Conservation (phyloP, 805 yeast genomes). For the Metschnikowia arizonensis region DNA sequence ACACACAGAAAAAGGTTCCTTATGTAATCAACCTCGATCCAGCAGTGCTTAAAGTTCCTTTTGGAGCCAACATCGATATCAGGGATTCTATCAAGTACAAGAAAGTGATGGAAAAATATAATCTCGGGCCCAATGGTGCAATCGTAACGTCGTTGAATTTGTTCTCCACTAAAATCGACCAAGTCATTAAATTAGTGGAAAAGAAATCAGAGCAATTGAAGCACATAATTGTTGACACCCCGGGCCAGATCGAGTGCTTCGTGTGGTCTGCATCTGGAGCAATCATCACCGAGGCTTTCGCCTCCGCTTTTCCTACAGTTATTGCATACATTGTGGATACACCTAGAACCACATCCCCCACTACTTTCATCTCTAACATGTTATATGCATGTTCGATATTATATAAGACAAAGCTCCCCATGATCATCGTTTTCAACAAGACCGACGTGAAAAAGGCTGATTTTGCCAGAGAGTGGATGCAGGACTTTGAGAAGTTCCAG, state of each 20-base stretch:
- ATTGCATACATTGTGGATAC: slow-evolving; percentile 96
- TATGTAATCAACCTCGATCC: slow-evolving; percentile 95
- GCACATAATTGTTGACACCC: slow-evolving; percentile 89
- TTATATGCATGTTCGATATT: slow-evolving; percentile 95
- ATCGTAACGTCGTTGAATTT: slow-evolving; percentile 91
- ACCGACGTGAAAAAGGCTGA: slow-evolving; percentile 82
- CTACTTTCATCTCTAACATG: slow-evolving; percentile 98
- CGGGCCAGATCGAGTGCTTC: slow-evolving; percentile 98
- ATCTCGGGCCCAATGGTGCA: slow-evolving; percentile 97
- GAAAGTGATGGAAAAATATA: slow-evolving; percentile 94
- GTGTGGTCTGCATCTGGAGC: slow-evolving; percentile 98
- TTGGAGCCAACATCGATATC: slow-evolving; percentile 90
- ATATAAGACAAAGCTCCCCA: slow-evolving; percentile 93
- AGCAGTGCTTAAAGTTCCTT: slow-evolving; percentile 92
- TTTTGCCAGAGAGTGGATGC: slow-evolving; percentile 96
- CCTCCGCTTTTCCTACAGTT: slow-evolving; percentile 92
- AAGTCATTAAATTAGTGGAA: slow-evolving; percentile 81
- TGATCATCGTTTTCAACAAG: slow-evolving; percentile 94
- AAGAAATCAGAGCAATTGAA: slow-evolving; percentile 56
- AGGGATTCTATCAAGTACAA: slow-evolving; percentile 93
- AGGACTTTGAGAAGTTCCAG: slow-evolving; percentile 91
- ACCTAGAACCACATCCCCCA: slow-evolving; percentile 89
- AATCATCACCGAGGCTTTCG: slow-evolving; percentile 93
- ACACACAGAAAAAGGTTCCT: slow-evolving; percentile 67
- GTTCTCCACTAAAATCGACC: slow-evolving; percentile 94